Evolutionary conservation across 1,139 yeast species (phyloP), one percentile per base, ranked within the genome.

Genomic region (Blastobotrys proliferans): DNA sequence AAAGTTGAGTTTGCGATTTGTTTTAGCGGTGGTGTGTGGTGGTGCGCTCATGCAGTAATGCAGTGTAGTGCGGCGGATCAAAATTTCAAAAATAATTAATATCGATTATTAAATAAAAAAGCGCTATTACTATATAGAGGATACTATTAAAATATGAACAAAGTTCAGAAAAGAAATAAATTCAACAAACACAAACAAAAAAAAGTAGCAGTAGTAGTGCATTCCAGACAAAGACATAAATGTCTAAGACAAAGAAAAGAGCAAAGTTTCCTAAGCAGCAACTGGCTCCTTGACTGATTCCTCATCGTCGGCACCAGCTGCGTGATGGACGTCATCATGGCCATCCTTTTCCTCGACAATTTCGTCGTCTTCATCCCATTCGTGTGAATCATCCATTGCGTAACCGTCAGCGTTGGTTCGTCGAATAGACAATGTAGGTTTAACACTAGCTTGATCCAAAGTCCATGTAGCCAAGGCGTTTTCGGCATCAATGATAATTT

Each of bases 381-480:
- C 73, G 9, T 31, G 41, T 8, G 39, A 27, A 55, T 71, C 79
- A 45, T 77, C 81, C 52, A 79, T 84, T 45, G 74, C 81, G 55
- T 77, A 80, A 53, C 77, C 82, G 44, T 76, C 83, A 49, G 72
- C 73, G 49, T 74, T 74, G 44, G 74, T 69, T 63, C 86, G 90
- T 67, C 85, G 88, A 64, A 88, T 81, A 43, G 94, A 83, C 62
- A 90, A 76, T 51, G 96, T 80, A 58, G 97, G 97, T 77, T 85
- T 90, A 60, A 90, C 95, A 56, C 81, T 88, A 55, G 97, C 96
- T 59, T 86, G 79, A 70, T 90, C 97, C 63, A 88, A 76, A 56
- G 97, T 92, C 98, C 97, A 92, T 55, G 88, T 79, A 57, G 94
- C 92, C 65, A 92, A 79, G 48, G 97, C 95, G 58, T 82, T 84